Conservation (phyloP, 2,329 filamentous ascomycete genomes). For the Botrytis porri region DNA sequence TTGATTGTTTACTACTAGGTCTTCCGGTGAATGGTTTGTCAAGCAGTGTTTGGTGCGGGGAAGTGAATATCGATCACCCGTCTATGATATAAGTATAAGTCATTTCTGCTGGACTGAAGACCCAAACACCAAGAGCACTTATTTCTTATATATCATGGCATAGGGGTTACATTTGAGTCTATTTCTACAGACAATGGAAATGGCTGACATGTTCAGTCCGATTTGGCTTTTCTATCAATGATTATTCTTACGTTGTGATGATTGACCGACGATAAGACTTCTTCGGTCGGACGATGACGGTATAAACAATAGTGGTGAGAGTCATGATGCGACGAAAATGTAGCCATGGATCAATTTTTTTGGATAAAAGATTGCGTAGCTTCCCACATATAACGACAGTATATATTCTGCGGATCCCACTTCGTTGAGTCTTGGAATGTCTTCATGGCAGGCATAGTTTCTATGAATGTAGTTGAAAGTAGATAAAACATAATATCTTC, state of each 20-base stretch:
- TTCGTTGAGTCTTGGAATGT: neutral
- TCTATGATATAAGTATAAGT: neutral
- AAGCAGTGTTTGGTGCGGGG: neutral
- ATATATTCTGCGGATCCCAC: neutral
- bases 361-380: too few species aligned
- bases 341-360: neutral
- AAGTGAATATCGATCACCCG: fast-evolving
- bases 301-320: neutral
- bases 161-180: neutral
- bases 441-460: fast-evolving
- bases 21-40: neutral
- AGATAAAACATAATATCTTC: neutral
- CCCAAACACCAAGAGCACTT: neutral
- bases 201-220: neutral
- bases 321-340: neutral
- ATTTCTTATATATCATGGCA: too few species aligned
- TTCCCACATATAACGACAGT: neutral
- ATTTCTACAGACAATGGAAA: neutral
- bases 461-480: neutral
- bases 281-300: neutral
- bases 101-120: neutral
- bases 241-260: fast-evolving
- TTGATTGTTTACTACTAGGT: neutral
- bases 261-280: neutral
- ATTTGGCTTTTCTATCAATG: neutral